Conservation (phyloP, 306 rosid species). For the Inga laurina region DNA sequence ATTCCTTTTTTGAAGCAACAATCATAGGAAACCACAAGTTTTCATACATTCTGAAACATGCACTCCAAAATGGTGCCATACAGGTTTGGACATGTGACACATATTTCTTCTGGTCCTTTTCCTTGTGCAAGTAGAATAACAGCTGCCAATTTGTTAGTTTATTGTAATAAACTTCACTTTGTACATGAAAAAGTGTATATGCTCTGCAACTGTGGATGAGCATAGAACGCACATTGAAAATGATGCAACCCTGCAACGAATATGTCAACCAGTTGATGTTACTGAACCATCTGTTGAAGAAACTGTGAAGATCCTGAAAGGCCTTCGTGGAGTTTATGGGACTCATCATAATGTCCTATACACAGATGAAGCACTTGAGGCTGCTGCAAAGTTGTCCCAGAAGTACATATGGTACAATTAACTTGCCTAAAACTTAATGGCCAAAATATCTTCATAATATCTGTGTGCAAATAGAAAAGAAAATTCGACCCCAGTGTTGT, state of each 20-base stretch:
- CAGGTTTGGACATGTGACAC: neutral
- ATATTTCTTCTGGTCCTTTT: neutral
- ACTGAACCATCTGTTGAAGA: constrained; percentile 69
- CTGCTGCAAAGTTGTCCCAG: constrained; percentile 67
- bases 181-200: constrained; percentile 48
- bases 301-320: constrained; percentile 64
- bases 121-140: neutral
- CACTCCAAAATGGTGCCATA: constrained; percentile 16
- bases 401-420: constrained; percentile 59
- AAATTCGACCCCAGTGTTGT: neutral
- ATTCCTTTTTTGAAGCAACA: constrained; percentile 1
- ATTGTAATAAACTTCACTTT: neutral
- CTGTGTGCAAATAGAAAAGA: neutral
- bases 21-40: neutral
- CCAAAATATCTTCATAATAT: neutral
- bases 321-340: constrained; percentile 66
- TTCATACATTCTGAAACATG: neutral
- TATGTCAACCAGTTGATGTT: constrained; percentile 62
- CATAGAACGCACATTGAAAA: constrained; percentile 68
- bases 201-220: constrained; percentile 67
- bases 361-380: constrained; percentile 65
- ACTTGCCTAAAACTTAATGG: neutral
- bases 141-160: neutral
- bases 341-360: constrained; percentile 73
- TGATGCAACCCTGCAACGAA: constrained; percentile 60